Evolutionary conservation across 1,284 basidiomycete species (phyloP).

Genomic region (Inonotus obliquus): DNA sequence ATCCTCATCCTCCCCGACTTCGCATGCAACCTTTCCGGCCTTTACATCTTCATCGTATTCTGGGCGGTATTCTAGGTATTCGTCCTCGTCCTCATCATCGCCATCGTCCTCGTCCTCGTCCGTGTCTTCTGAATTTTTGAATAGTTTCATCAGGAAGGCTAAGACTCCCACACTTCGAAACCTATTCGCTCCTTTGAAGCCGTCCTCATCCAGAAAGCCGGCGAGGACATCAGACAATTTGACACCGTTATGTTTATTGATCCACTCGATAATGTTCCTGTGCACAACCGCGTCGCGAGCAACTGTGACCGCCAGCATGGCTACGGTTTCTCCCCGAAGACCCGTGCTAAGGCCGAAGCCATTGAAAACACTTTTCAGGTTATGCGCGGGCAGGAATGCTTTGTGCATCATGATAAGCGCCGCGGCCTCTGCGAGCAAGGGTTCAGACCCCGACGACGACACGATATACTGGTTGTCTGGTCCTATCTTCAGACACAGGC

Average conservation of each 20-base stretch:
- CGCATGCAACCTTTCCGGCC: too few relatives aligned
- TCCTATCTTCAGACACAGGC: not conserved
- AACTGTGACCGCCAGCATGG: not conserved
- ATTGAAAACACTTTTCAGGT: not conserved
- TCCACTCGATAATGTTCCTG: not conserved
- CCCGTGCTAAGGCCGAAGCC: not conserved
- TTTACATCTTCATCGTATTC: not conserved
- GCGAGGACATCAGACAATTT: not conserved
- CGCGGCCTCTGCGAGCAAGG: not conserved
- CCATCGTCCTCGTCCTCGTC: too few relatives aligned
- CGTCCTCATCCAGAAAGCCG: not conserved
- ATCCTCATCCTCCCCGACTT: too few relatives aligned
- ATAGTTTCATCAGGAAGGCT: not conserved
- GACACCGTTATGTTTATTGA: not conserved
- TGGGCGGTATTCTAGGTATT: not conserved
- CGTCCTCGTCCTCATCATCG: too few relatives aligned
- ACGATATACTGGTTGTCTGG: not conserved
- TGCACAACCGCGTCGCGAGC: not conserved
- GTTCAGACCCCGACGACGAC: not conserved
- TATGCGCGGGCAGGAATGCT: conserved; percentile 2
- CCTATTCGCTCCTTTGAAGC: not conserved
- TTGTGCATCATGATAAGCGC: not conserved
- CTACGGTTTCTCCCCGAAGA: not conserved
- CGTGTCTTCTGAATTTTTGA: not conserved
- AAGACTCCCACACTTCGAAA: not conserved